Base-by-base conservation (phyloP, 31 red algal species). In the Asparagopsis taxiformis region DNA sequence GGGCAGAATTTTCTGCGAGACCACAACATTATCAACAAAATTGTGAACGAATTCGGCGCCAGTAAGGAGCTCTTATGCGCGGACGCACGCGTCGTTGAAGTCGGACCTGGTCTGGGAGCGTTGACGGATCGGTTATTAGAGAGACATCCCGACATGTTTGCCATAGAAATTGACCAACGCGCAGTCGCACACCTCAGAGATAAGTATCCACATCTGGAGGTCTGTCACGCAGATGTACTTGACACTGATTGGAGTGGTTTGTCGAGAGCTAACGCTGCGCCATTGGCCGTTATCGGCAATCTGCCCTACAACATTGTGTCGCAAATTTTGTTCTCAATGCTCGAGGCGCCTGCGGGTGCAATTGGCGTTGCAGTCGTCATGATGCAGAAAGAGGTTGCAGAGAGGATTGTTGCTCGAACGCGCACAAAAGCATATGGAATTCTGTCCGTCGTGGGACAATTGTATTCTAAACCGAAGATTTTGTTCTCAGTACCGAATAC, bases 301-400 rank as follows among this genome's bases (percentile, higher is more conserved):
- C n/a, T n/a, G n/a, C 93, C 88, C 26, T 97, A 97, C 76, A 88
- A 97, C 46, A 97, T 97, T 36, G 80, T 89, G 49, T 80, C 80
- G 15, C 87, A 90, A 55, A 97, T 97, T 30, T 43, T 97, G 36
- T 88, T 97, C 48, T 63, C 74, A 26, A 59, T 90, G 51, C 50
- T 97, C 11, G 89, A 97, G 58, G 70, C 78, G 21, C 85, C 74
- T 7, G 62, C 51, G 26, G 65, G 77, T 16, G 43, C 73, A 31
- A 53, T 91, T 11, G 51, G 36, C 49, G 38, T 75, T 33, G 93
- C 93, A n/a, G 52, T 91, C 20, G 70, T 97, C 3, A 97, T 89
- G 87, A 84, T 97, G 76, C 93, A 97, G 52, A 75, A 74, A 51
- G 93, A 97, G 61, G 87, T 97, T 38, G 93, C 93, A 11, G 74